Evolutionary conservation across 1,284 basidiomycete species (phyloP), one percentile per base, ranked within the genome.

Genomic region (Leccinum pachyderme): DNA sequence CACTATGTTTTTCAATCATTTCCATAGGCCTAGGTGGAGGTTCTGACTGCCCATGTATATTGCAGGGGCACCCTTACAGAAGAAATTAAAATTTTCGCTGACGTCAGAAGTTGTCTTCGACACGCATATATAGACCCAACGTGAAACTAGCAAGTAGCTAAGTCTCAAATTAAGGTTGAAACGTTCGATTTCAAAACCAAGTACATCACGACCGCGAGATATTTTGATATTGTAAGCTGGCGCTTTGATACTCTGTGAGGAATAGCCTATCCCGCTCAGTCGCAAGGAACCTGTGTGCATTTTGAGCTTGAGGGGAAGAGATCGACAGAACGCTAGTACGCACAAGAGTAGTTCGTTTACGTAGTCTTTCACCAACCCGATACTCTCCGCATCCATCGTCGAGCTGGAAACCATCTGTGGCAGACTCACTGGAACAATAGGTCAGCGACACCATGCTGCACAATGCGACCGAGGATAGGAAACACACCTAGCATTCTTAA

Each of bases 351-450:
- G 79, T 65, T 97, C 93, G 60, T 91, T 90, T 56, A 94, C 85
- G 71, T 98, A 95, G 62, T 98, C 95, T 61, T 88, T 81, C 13
- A 99, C 82, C 12, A 98, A 77, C 32, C 75, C 76, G 27, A 96
- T 86, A 11, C 89, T 91, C 65, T 97, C 95, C 1, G 83, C 77
- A 65, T 99, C 95, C 81, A 98, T 89, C n/a, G 83, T 87, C 13
- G 95, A 96, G 62, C 86, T 87, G 2, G 90, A 86, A 46, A 98
- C 88, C 83, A 98, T 95, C 62, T 81, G 78, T 3, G 89, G 89
- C 35, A 91, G 71, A 54, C 79, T 85, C 66, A 90, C 89, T 82
- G 74, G 68, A 18, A 22, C n/a, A 25, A 15, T 9, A 4, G 1
- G 15, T 57, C 35, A 55, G 24, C 15, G 18, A 48, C 12, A n/a